Conservation (phyloP, 441 rosid species). For the Biscutella laevigata region DNA sequence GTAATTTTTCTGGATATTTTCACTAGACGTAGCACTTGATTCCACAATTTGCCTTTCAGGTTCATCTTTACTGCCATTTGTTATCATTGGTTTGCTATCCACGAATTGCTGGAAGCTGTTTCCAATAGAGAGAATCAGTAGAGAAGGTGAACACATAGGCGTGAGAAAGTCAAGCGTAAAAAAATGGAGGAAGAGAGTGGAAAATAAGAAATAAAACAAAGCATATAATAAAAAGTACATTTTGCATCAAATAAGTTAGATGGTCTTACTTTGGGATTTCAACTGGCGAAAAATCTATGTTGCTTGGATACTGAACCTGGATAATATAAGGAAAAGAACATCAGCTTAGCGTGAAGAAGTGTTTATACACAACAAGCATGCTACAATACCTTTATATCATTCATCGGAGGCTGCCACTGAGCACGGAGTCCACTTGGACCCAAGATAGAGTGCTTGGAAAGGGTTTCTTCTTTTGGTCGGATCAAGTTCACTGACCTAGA, state of each 20-base stretch:
- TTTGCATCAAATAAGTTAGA: slow-evolving; percentile 4
- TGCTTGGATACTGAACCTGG: slow-evolving; percentile 76
- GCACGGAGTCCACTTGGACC: slow-evolving; percentile 85
- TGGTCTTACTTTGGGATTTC: slow-evolving; percentile 66
- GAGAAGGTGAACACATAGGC: slow-evolving; percentile 16
- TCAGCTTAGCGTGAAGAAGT: slow-evolving; percentile 22
- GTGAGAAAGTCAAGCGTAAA: slow-evolving; percentile 9
- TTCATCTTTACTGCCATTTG: slow-evolving; percentile 31
- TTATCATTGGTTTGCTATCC: slow-evolving; percentile 34
- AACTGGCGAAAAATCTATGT: slow-evolving; percentile 67
- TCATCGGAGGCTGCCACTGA: slow-evolving; percentile 72
- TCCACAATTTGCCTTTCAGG: slow-evolving; percentile 35
- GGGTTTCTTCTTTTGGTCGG: slow-evolving; percentile 74
- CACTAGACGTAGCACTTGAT: slow-evolving; percentile 30
- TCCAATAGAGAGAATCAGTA: slow-evolving; percentile 16
- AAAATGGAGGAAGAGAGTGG: slow-evolving; percentile 1
- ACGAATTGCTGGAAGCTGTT: slow-evolving; percentile 39
- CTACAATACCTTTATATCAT: slow-evolving; percentile 43
- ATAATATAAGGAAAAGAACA: slow-evolving; percentile 15
- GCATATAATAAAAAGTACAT: not conserved
- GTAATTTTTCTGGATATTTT: slow-evolving; percentile 27
- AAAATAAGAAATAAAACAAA: not conserved
- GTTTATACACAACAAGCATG: slow-evolving; percentile 8
- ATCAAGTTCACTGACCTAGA: slow-evolving; percentile 56
- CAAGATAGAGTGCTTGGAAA: slow-evolving; percentile 80